phyloP scores from a whole-genome alignment of 1,284 basidiomycete genomes.

The Rhodotorula sp. region DNA sequence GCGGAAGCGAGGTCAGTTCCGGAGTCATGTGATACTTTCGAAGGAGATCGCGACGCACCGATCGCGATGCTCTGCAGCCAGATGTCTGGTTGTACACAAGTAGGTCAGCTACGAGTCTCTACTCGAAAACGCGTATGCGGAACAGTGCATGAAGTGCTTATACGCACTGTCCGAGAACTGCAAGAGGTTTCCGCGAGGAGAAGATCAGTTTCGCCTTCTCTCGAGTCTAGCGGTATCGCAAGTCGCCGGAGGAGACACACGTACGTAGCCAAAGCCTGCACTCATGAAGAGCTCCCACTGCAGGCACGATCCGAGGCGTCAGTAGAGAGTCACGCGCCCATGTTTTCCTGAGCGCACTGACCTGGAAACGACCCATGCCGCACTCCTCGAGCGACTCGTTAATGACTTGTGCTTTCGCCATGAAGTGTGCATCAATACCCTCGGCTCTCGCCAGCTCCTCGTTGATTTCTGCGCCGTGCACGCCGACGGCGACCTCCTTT shows the following conservation, averaged over 20 bases:
- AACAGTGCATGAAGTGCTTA: no score
- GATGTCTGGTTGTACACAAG: not conserved
- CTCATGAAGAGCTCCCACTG: slow-evolving; percentile 6
- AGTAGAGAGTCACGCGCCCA: no score
- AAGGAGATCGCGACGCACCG: not conserved
- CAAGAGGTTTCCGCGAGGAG: not conserved
- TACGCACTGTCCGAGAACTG: slow-evolving; percentile 7
- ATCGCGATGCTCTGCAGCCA: slow-evolving; percentile 4
- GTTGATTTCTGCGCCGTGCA: not conserved
- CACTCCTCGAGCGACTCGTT: not conserved
- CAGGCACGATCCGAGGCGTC: not conserved
- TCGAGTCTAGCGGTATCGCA: no score
- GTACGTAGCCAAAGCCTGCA: slow-evolving; percentile 1
- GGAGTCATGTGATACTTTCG: not conserved
- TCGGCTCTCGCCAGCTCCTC: not conserved
- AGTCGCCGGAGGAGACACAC: not conserved
- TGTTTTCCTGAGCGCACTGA: not conserved
- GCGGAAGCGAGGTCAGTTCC: not conserved
- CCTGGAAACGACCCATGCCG: slow-evolving; percentile 3
- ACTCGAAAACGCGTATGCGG: not conserved
- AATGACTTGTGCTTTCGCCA: slow-evolving; percentile 2
- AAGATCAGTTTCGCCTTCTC: no score
- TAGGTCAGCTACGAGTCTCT: not conserved
- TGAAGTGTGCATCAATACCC: not conserved
- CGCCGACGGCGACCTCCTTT: not conserved